Evolutionary conservation across 2,329 filamentous ascomycete genomes (phyloP), one percentile per base, ranked within the genome.

Genomic region (Pseudocercospora vitis): DNA sequence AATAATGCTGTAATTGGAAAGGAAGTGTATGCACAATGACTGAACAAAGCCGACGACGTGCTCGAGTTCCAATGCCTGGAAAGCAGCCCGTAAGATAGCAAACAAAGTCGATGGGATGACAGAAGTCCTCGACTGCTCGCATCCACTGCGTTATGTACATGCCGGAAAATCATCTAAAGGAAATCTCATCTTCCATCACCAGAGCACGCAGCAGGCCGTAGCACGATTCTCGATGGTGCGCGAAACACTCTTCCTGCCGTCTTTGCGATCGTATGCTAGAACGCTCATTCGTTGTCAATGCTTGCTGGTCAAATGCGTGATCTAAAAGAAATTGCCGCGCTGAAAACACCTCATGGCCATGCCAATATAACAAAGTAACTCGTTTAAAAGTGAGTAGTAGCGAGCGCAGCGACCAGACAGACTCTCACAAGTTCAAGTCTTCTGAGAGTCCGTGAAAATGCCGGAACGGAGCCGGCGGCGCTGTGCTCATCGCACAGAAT

Each of bases 401-500:
- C 21, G 37, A 42, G 42, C 42, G 42, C 42, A 45, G 42, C 42
- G 42, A 60, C 58, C 58, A 60, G 56, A 60, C 58, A 51, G n/a
- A 42, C 51, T 31, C 44, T 35, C 26, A 45, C 23, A 33, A 53
- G 50, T 50, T 26, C 33, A 33, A 46, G 40, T 26, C 28, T 37
- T 9, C 35, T 32, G n/a, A 21, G 18, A 40, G 37, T 39, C 50
- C 11, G 50, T 52, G 35, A 54, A 47, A 50, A 52, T 57, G 57
- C 54, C 50, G 44, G 48, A 31, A 46, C 16, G 19, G 42, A 45
- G 47, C 50, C 58, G 56, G 61, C 63, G 63, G 63, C 63, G 63
- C 61, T 63, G 60, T 57, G 61, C 63, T 63, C 55, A 40, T 31
- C 42, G 48, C 56, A 46, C 40, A 50, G 48, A 45, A 61, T 50